Conservation (phyloP, 31 red algal genomes). For the Endocladia muricata region DNA sequence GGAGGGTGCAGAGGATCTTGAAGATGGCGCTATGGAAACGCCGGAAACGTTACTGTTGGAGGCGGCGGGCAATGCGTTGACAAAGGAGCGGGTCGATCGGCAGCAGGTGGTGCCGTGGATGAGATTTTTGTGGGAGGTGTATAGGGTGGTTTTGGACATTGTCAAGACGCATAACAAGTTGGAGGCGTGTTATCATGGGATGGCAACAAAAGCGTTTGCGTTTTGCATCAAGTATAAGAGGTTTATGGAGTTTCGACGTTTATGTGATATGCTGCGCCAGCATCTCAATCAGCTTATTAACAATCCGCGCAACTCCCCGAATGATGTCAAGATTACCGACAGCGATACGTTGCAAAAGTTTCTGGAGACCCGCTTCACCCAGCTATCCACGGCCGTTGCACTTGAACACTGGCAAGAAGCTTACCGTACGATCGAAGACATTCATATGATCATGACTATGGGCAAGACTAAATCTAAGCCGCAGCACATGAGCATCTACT, state of each 20-base stretch:
- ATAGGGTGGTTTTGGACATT: slow-evolving; percentile 92
- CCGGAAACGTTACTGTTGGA: slow-evolving; percentile 83
- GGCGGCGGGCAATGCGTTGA: slow-evolving; percentile 78
- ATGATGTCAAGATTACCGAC: slow-evolving; percentile 89
- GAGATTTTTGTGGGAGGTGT: slow-evolving; percentile 97
- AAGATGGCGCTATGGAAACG: slow-evolving; percentile 88
- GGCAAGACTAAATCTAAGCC: slow-evolving; percentile 56
- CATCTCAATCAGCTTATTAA: slow-evolving; percentile 92
- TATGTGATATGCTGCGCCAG: slow-evolving; percentile 97
- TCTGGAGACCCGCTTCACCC: slow-evolving; percentile 89
- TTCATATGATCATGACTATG: slow-evolving; percentile 87
- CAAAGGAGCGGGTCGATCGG: slow-evolving; percentile 84
- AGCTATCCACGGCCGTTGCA: slow-evolving; percentile 68
- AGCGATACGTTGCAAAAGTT: slow-evolving; percentile 89
- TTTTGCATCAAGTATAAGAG: slow-evolving; percentile 90
- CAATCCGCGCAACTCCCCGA: slow-evolving; percentile 64
- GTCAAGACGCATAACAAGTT: slow-evolving; percentile 89
- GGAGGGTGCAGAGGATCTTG: slow-evolving; percentile 69
- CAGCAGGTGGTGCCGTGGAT: slow-evolving; percentile 95
- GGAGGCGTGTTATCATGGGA: slow-evolving; percentile 90
- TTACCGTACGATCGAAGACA: slow-evolving; percentile 95
- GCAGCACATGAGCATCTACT: slow-evolving; percentile 90
- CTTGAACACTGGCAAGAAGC: slow-evolving; percentile 93
- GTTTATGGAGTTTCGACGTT: slow-evolving; percentile 89
- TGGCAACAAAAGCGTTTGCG: slow-evolving; percentile 79